Conservation (phyloP, 441 rosid species). For the Croton laevigatus region DNA sequence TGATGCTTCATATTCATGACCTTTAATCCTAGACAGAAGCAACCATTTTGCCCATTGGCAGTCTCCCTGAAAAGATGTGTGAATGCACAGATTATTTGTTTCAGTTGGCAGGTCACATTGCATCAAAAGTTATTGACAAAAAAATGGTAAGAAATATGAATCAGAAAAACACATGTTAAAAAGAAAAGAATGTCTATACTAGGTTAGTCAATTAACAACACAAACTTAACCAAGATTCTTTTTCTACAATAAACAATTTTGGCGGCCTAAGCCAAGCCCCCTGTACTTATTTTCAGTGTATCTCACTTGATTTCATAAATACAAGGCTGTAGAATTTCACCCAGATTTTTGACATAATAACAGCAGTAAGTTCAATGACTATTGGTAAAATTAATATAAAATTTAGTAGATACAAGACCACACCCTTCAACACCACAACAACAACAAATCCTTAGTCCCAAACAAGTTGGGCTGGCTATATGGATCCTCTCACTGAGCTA, state of each 20-base stretch:
- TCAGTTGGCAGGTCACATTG: neutral
- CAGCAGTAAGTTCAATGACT: neutral
- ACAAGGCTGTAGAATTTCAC: neutral
- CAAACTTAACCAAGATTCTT: neutral
- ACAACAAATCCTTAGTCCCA: too few relatives aligned
- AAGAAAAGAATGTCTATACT: neutral
- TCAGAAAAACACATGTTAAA: neutral
- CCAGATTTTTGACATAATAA: neutral
- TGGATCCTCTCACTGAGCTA: too few relatives aligned
- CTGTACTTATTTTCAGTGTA: neutral
- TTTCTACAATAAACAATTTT: neutral
- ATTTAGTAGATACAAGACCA: neutral
- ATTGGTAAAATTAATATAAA: neutral
- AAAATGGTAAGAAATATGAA: too few relatives aligned
- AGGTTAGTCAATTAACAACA: neutral
- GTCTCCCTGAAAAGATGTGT: conserved; percentile 70
- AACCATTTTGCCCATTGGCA: conserved; percentile 99
- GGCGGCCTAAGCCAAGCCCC: neutral
- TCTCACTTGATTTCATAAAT: neutral
- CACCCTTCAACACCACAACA: neutral
- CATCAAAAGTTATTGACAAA: neutral
- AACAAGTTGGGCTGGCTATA: too few relatives aligned
- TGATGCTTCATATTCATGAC: conserved; percentile 93
- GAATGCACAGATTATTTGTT: conserved; percentile 8
- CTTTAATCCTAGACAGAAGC: conserved; percentile 83